A percentile compares a stretch with the other conserved stretches of the same genome.
Conservation (phyloP, 192 early-diverging fungal genomes). For the Coemansia sp. region DNA sequence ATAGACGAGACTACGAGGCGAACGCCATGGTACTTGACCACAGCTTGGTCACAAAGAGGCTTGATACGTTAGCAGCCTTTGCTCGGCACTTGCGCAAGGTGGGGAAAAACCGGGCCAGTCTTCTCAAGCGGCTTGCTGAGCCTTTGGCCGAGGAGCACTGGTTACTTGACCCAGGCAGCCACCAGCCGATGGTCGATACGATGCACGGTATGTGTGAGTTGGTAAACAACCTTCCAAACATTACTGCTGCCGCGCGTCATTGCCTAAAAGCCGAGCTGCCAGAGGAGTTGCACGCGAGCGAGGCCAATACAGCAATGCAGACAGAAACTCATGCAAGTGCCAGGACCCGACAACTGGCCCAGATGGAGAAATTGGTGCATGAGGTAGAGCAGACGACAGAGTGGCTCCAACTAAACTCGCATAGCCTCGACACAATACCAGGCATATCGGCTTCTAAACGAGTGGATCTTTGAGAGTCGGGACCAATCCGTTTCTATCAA, state of each 20-base stretch:
- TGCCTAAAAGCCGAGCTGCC: slow-evolving; percentile 8
- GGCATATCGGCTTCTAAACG: neutral
- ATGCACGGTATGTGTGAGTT: slow-evolving; percentile 32
- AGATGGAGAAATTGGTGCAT: slow-evolving; percentile 44
- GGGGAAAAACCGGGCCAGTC: slow-evolving; percentile 24
- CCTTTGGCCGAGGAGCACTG: slow-evolving; percentile 51
- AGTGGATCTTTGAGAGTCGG: slow-evolving; percentile 94
- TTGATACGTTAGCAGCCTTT: slow-evolving; percentile 25
- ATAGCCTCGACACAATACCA: slow-evolving; percentile 1
- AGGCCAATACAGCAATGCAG: neutral
- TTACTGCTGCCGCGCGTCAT: slow-evolving; percentile 31
- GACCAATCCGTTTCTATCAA: slow-evolving; percentile 71
- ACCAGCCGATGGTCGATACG: slow-evolving; percentile 43
- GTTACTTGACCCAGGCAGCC: slow-evolving; percentile 36
- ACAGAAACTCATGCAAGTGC: neutral
- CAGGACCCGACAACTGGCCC: slow-evolving; percentile 28
- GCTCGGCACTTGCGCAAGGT: slow-evolving; percentile 33
- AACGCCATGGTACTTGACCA: slow-evolving; percentile 39
- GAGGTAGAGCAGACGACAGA: slow-evolving; percentile 33
- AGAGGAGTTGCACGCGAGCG: neutral
- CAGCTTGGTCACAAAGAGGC: slow-evolving; percentile 12
- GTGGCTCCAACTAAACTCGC: slow-evolving; percentile 14
- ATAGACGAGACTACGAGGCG: slow-evolving; percentile 27
- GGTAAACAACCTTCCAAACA: slow-evolving; percentile 30
- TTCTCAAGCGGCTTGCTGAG: slow-evolving; percentile 34